These are phyloP conservation scores for Rutidosis leptorrhynchoides DNA, from an alignment of 129 eudicot species.

Conservation along the genomic window DNA sequence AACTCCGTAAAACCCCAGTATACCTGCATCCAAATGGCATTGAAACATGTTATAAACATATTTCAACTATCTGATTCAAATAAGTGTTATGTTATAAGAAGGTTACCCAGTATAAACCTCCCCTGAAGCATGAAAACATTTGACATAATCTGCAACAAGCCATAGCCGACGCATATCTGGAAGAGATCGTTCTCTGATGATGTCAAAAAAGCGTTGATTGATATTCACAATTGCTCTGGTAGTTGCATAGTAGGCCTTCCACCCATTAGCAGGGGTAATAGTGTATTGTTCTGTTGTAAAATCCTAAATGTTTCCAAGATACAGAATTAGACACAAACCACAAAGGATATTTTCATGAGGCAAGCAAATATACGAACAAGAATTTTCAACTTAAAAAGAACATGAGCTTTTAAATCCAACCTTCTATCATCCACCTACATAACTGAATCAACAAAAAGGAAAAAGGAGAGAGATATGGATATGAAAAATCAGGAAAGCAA, in stretches of 20 bases:
- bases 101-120: conserved; percentile 72
- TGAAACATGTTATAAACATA: background rate
- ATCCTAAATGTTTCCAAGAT: conserved; percentile 49
- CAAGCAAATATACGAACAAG: background rate
- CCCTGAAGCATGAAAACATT: conserved; percentile 82
- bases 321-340: background rate
- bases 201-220: conserved; percentile 68
- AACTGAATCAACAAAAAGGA: background rate
- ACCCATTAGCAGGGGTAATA: conserved; percentile 72
- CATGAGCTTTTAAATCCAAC: background rate
- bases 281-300: conserved; percentile 78
- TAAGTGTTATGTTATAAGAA: background rate
- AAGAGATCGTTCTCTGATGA: conserved; percentile 71
- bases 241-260: conserved; percentile 98
- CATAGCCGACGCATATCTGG: conserved; percentile 87
- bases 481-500: background rate
- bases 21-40: conserved; percentile 41
- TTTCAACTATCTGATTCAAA: background rate
- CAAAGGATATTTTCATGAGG: background rate
- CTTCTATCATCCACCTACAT: background rate
- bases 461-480: background rate
- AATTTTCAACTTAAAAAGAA: background rate
- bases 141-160: conserved; percentile 96
- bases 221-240: conserved; percentile 78
- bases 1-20: conserved; percentile 70